A percentile compares a stretch with the other conserved stretches of the same genome.
These are phyloP conservation scores for Pseudocercospora musae DNA, from an alignment of 2,329 filamentous ascomycete genomes.

Conservation along the genomic window DNA sequence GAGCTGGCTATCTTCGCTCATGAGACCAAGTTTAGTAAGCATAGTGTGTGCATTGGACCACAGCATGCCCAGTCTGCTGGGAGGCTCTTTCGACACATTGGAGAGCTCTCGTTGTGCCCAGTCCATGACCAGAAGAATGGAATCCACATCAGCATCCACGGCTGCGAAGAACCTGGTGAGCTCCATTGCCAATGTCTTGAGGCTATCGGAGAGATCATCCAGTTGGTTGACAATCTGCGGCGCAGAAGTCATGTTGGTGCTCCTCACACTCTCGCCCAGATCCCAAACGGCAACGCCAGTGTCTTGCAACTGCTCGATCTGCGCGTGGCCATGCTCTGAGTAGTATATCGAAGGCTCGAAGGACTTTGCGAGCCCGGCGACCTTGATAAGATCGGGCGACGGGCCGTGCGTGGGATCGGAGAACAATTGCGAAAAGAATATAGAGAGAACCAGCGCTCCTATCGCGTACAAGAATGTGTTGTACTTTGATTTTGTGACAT, in stretches of 20 bases:
- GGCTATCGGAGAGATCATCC: constrained; percentile 78
- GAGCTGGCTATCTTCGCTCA: constrained; percentile 22
- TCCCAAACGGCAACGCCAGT: constrained; percentile 95
- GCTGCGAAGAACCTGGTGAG: constrained; percentile 90
- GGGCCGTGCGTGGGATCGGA: constrained; percentile 64
- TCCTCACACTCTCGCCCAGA: constrained; percentile 82
- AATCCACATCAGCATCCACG: constrained; percentile 89
- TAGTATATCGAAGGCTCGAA: constrained; percentile 95
- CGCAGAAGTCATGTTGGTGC: constrained; percentile 86
- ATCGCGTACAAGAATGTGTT: constrained; percentile 63
- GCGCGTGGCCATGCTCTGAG: constrained; percentile 80
- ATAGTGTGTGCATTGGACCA: constrained; percentile 82
- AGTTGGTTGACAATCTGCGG: constrained; percentile 81
- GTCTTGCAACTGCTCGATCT: constrained; percentile 84
- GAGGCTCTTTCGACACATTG: constrained; percentile 61
- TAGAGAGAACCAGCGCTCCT: constrained; percentile 61
- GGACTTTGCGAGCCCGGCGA: constrained; percentile 81
- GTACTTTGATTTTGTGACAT: constrained; percentile 66
- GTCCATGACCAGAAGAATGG: constrained; percentile 91
- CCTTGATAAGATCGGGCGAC: constrained; percentile 83
- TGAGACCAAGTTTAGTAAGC: constrained; percentile 58
- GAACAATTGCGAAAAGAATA: constrained; percentile 63
- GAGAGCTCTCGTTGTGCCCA: constrained; percentile 86
- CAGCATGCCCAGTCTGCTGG: constrained; percentile 64
- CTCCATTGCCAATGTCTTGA: constrained; percentile 80